phyloP scores from a whole-genome alignment of 495 filamentous ascomycete species.

The Cercophora samala region DNA sequence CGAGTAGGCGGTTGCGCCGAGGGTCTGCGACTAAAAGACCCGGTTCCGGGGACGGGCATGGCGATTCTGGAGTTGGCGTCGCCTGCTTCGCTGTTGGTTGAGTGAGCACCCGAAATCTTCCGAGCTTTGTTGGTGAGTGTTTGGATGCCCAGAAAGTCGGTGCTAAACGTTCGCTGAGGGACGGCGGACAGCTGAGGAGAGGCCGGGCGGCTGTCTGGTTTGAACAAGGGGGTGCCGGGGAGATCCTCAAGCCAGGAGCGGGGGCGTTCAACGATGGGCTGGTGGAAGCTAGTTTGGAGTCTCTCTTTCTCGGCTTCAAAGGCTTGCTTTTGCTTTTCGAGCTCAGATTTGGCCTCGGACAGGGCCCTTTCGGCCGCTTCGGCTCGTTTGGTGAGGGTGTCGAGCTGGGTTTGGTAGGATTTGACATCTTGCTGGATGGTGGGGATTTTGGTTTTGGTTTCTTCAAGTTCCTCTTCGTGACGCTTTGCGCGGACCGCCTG shows the following conservation, averaged over 20 bases:
- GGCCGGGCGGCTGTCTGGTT: constrained; percentile 44
- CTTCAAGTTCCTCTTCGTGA: constrained; percentile 80
- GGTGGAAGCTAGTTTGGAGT: constrained; percentile 59
- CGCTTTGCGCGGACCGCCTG: constrained; percentile 72
- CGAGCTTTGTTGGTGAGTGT: constrained; percentile 41
- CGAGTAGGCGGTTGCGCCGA: constrained; percentile 40
- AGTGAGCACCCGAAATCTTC: constrained; percentile 42
- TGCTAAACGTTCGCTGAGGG: constrained; percentile 46
- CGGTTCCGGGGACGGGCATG: background rate
- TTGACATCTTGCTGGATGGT: constrained; percentile 54
- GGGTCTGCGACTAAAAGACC: constrained; percentile 33
- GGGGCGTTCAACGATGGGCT: constrained; percentile 65
- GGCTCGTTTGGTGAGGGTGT: constrained; percentile 59
- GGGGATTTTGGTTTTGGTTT: constrained; percentile 59
- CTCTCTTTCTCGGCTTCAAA: constrained; percentile 67
- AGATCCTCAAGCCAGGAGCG: constrained; percentile 67
- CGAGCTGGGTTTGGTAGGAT: constrained; percentile 61
- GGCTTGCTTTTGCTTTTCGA: constrained; percentile 53
- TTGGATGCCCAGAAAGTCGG: constrained; percentile 46
- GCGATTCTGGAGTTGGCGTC: constrained; percentile 20
- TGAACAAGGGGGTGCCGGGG: constrained; percentile 34
- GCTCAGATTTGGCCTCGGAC: constrained; percentile 44
- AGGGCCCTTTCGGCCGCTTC: constrained; percentile 64
- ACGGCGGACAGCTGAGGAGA: constrained; percentile 40
- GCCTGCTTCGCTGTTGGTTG: constrained; percentile 42